phyloP scores from a whole-genome alignment of 148 eudicot species.

The Vaccinium vitisidaea region DNA sequence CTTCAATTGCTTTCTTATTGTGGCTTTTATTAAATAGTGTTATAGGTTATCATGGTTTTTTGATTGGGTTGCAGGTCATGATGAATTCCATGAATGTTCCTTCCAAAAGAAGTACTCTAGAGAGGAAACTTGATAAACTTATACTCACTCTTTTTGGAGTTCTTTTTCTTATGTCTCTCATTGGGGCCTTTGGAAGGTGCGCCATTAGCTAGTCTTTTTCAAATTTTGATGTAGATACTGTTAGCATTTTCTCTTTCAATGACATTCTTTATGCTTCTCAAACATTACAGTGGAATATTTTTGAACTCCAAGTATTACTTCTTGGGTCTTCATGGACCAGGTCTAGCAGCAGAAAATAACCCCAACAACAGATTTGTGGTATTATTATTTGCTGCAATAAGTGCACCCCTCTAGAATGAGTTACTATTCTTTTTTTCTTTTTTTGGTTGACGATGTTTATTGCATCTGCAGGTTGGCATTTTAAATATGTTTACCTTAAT shows the following conservation, averaged over 20 bases:
- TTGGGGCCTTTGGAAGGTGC: slow-evolving; percentile 96
- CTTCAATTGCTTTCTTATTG: neutral
- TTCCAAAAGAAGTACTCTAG: slow-evolving; percentile 96
- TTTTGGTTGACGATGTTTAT: neutral
- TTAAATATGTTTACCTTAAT: slow-evolving; percentile 90
- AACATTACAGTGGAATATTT: slow-evolving; percentile 64
- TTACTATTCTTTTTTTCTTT: neutral
- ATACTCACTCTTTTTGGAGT: slow-evolving; percentile 77
- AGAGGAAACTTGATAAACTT: slow-evolving; percentile 93
- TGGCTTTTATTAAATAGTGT: slow-evolving; percentile 21
- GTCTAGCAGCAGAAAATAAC: slow-evolving; percentile 59
- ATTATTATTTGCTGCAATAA: slow-evolving; percentile 20
- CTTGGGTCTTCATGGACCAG: slow-evolving; percentile 59
- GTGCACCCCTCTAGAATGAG: neutral
- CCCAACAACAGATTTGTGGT: slow-evolving; percentile 89
- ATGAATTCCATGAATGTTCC: slow-evolving; percentile 99
- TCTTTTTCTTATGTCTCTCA: slow-evolving; percentile 81
- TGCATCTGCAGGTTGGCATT: slow-evolving; percentile 58
- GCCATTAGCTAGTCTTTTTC: slow-evolving; percentile 23
- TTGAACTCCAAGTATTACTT: slow-evolving; percentile 60
- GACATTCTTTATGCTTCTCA: slow-evolving; percentile 16
- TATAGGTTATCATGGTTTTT: slow-evolving; percentile 63
- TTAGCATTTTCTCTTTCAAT: neutral
- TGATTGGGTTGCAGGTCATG: slow-evolving; percentile 71
- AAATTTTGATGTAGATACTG: neutral